These are phyloP conservation scores for Penicillium sp. DNA, from an alignment of 2,329 filamentous ascomycete genomes.

Conservation along the genomic window DNA sequence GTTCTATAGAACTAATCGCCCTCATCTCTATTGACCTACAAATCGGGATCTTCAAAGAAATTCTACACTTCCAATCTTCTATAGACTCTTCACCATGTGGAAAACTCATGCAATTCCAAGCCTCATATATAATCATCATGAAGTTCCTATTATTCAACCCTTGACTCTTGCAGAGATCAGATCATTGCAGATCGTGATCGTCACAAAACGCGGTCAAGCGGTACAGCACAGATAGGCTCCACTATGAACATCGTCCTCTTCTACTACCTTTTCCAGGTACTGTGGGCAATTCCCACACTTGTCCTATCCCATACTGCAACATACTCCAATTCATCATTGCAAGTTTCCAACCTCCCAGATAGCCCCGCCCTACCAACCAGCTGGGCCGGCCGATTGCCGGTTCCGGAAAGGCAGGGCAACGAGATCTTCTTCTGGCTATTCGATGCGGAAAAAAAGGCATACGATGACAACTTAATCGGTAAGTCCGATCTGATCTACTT, in stretches of 20 bases:
- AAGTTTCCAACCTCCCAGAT: conserved; percentile 32
- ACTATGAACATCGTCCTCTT: conserved; percentile 25
- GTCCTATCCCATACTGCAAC: conserved; percentile 4
- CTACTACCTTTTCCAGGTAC: conserved; percentile 20
- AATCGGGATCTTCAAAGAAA: conserved; percentile 9
- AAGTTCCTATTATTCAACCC: neutral
- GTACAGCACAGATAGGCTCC: neutral
- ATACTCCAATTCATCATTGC: conserved; percentile 20
- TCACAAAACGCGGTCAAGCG: neutral
- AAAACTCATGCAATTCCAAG: neutral
- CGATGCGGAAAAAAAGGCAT: conserved; percentile 28
- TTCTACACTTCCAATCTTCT: neutral
- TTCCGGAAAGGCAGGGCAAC: conserved; percentile 32
- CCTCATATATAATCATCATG: neutral
- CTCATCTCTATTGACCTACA: conserved; percentile 16
- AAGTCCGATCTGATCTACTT: conserved; percentile 5
- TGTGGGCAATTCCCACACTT: conserved; percentile 18
- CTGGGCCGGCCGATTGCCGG: conserved; percentile 37
- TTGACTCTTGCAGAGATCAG: neutral
- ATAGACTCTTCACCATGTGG: neutral
- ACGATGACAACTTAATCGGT: conserved; percentile 39
- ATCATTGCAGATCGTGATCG: neutral
- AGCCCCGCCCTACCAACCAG: conserved; percentile 29
- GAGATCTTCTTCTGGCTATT: conserved; percentile 42
- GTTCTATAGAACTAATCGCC: neutral